These are phyloP conservation scores for Linnemannia schmuckeri DNA, from an alignment of 192 early-diverging fungal species.

Conservation along the genomic window DNA sequence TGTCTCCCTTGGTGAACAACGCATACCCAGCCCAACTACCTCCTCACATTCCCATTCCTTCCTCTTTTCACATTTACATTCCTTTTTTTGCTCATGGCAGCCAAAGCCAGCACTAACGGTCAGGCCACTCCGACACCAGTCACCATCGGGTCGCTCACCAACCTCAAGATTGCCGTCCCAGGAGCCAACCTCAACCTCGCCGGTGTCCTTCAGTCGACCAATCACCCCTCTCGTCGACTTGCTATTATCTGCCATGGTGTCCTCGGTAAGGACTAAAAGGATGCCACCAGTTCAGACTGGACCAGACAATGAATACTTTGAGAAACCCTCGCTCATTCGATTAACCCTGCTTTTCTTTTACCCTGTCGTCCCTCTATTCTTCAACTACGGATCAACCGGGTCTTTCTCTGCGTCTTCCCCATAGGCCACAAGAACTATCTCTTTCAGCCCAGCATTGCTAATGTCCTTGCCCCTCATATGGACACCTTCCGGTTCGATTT, in stretches of 20 bases:
- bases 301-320: not conserved
- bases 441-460: slow-evolving; percentile 49
- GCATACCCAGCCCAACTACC: no score
- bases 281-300: not conserved
- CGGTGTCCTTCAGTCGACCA: slow-evolving; percentile 45
- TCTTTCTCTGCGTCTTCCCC: not conserved
- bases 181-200: slow-evolving; percentile 25
- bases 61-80: not conserved
- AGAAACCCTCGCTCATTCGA: not conserved
- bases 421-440: slow-evolving; percentile 58
- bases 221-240: slow-evolving; percentile 22
- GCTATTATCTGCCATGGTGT: slow-evolving; percentile 55
- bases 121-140: slow-evolving; percentile 1
- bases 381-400: not conserved
- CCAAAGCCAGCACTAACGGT: slow-evolving; percentile 11
- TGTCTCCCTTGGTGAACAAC: not conserved
- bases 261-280: slow-evolving; percentile 30
- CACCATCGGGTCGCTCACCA: slow-evolving; percentile 38
- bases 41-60: not conserved
- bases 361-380: not conserved
- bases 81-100: not conserved
- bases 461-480: slow-evolving; percentile 43
- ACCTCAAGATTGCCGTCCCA: slow-evolving; percentile 29
- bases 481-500: slow-evolving; percentile 65
- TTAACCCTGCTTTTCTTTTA: not conserved